Conservation (phyloP, 345 rosid genomes). For the Dimocarpus longan region DNA sequence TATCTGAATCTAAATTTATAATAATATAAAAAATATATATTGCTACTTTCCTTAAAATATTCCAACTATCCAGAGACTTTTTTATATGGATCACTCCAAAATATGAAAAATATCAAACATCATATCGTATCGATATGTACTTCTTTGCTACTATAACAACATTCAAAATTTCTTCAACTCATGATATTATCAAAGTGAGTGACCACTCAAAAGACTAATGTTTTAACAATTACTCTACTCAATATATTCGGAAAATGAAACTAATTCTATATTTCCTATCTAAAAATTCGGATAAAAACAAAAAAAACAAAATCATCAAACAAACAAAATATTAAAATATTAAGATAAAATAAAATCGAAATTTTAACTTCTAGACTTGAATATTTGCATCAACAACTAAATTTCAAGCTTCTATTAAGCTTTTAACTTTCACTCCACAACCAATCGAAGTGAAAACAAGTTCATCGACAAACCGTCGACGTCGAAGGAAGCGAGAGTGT, state of each 20-base stretch:
- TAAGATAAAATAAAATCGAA: too few species aligned
- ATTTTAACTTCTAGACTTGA: neutral
- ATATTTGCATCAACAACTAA: neutral
- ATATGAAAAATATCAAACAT: too few species aligned
- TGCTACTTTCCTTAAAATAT: too few species aligned
- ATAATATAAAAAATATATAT: too few species aligned
- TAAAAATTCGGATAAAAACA: neutral
- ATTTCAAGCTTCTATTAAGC: neutral
- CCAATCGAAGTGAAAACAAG: neutral
- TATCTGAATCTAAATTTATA: too few species aligned
- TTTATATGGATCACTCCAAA: too few species aligned
- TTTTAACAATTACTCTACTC: neutral
- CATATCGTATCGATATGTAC: too few species aligned
- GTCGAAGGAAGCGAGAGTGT: constrained; percentile 70
- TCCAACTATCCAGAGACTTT: too few species aligned
- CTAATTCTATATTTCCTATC: neutral
- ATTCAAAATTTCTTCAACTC: neutral
- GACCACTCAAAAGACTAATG: neutral
- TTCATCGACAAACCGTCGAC: constrained; percentile 35
- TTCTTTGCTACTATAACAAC: neutral
- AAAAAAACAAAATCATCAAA: too few species aligned
- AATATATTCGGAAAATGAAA: neutral
- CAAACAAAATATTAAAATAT: neutral
- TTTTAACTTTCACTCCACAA: neutral
- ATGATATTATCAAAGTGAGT: neutral